Evolutionary conservation across 2,329 filamentous ascomycete species (phyloP).

Genomic region (Arthrobotrys musiformis): DNA sequence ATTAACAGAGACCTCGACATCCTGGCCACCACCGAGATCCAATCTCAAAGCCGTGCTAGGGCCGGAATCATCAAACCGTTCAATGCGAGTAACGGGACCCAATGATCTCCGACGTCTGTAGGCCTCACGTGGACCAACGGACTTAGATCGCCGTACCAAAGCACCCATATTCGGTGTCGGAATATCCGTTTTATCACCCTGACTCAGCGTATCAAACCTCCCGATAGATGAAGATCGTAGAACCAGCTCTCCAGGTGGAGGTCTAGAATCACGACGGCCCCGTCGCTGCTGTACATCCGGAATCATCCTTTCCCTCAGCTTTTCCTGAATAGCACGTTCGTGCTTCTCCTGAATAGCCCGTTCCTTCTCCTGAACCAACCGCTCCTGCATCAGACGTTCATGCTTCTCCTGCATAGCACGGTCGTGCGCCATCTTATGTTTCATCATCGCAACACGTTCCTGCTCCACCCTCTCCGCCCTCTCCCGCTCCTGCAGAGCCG

Average conservation of each 20-base stretch:
- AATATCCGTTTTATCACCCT: slow-evolving; percentile 22
- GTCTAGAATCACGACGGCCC: slow-evolving; percentile 30
- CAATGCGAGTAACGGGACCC: slow-evolving; percentile 2
- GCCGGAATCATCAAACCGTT: background rate
- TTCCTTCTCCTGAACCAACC: background rate
- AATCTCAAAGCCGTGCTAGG: slow-evolving; percentile 29
- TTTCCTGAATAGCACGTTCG: background rate
- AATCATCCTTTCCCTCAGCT: background rate
- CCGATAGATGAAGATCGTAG: slow-evolving; percentile 43
- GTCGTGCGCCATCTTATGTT: background rate
- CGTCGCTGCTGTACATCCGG: slow-evolving; percentile 13
- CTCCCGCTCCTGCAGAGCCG: background rate
- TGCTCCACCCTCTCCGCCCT: background rate
- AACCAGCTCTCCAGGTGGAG: background rate
- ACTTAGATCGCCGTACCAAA: slow-evolving; percentile 47
- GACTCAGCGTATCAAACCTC: slow-evolving; percentile 17
- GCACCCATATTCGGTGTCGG: slow-evolving; percentile 22
- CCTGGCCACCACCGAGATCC: slow-evolving; percentile 47
- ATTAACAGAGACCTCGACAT: slow-evolving; percentile 50
- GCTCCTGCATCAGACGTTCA: background rate
- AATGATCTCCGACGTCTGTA: slow-evolving; percentile 34
- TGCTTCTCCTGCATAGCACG: no score
- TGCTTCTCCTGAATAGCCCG: no score
- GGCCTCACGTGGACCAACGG: slow-evolving; percentile 39
- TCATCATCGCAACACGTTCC: background rate